Evolutionary conservation across 306 rosid genomes (phyloP).

Genomic region (Erythrophleum fordii): DNA sequence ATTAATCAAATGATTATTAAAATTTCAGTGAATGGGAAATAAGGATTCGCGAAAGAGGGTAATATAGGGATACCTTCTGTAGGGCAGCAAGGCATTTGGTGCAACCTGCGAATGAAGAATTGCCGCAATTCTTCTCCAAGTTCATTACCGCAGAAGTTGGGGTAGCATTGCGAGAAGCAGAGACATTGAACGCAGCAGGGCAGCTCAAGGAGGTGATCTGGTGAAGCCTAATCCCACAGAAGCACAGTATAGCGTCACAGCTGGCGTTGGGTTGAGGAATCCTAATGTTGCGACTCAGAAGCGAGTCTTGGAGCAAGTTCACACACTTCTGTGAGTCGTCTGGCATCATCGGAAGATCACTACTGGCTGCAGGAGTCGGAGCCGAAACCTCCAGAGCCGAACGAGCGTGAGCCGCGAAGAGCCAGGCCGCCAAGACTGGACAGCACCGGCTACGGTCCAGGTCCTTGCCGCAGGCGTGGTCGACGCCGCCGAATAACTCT

Average conservation of each 20-base stretch:
- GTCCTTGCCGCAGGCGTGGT: conserved; percentile 62
- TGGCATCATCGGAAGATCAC: conserved; percentile 76
- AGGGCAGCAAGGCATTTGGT: conserved; percentile 69
- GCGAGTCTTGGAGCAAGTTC: conserved; percentile 63
- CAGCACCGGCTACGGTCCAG: conserved; percentile 90
- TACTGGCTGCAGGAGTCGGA: conserved; percentile 20
- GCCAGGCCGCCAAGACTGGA: conserved; percentile 88
- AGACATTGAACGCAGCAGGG: conserved; percentile 68
- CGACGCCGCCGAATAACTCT: conserved; percentile 86
- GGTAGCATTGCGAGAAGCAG: conserved; percentile 68
- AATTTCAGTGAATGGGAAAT: neutral
- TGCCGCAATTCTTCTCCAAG: conserved; percentile 76
- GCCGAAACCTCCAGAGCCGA: conserved; percentile 51
- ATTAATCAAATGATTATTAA: too few relatives aligned
- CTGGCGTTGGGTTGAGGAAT: conserved; percentile 75
- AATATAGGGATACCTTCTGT: conserved; percentile 55
- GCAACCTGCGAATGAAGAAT: conserved; percentile 79
- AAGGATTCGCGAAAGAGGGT: too few relatives aligned
- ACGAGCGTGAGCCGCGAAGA: conserved; percentile 78
- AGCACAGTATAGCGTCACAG: conserved; percentile 76
- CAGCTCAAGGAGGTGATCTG: conserved; percentile 68
- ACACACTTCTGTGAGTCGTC: conserved; percentile 82
- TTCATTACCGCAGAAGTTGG: conserved; percentile 76
- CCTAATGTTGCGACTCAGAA: conserved; percentile 58
- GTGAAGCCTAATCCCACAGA: conserved; percentile 81